Evolutionary conservation across 1,139 yeast genomes (phyloP), one percentile per base, ranked within the genome.

Genomic region (Trichomonascaceae sp.): DNA sequence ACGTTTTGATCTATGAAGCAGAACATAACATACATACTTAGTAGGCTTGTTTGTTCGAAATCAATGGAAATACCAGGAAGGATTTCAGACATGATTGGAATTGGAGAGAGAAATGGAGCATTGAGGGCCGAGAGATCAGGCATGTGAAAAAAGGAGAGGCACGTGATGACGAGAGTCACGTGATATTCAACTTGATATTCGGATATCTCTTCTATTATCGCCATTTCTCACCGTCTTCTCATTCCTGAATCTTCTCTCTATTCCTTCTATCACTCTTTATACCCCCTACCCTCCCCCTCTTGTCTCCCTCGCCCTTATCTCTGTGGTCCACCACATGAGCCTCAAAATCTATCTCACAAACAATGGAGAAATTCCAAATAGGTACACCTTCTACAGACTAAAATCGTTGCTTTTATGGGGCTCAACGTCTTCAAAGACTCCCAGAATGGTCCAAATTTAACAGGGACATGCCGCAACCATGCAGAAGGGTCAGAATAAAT

Each of bases 11-110:
- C 27, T 43, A 43, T 18, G 20, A 30, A 2, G 5, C 20, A 43
- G 19, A 15, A 36, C 20, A 13, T 32, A 30, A 38, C 24, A n/a
- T n/a, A 45, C 56, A n/a, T 50, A 55, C 54, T n/a, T 2, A 30
- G 39, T 22, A 52, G 43, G 48, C 53, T 50, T 41, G 51, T 44
- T 50, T 55, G 32, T 12, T 52, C 12, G 36, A 52, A 55, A 32
- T 54, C 57, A 24, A 52, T 47, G 20, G 43, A 17, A 17, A 52
- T 32, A 15, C 47, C 53, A 38, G 45, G 48, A 24, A 38, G 20
- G 30, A 44, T 22, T 45, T 45, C 49, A 4, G 47, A 15, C 49
- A 44, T 50, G 15, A 13, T 41, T 50, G 43, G 3, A 22, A 22
- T 22, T 48, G 43, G 36, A 20, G 12, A 20, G 38, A 12, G 22